Evolutionary conservation across 1,284 basidiomycete species (phyloP).

Genomic region (Rhodotorula sp.): DNA sequence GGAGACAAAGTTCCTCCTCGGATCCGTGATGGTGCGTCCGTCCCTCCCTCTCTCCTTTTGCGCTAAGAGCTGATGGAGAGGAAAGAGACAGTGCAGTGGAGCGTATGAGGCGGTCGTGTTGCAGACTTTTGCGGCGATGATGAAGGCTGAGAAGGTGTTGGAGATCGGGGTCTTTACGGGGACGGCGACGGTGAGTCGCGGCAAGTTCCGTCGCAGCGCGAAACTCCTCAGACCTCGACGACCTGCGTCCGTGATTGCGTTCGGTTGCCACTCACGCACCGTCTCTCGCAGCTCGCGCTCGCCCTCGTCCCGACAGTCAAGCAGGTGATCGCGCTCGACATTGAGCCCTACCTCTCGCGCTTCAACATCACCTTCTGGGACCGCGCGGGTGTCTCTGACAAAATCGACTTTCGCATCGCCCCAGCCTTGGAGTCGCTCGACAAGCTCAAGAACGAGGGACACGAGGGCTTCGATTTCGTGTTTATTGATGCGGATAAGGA

Average conservation of each 20-base stretch:
- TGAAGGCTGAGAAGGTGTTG: conserved; percentile 7
- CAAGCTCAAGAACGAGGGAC: conserved; percentile 33
- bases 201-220: too few species aligned
- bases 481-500: conserved; percentile 51
- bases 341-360: conserved; percentile 46
- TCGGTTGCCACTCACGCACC: conserved; percentile 29
- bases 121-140: conserved; percentile 19
- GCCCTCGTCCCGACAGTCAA: conserved; percentile 36
- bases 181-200: conserved; percentile 14
- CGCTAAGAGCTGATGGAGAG: too few species aligned
- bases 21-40: conserved; percentile 33
- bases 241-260: too few species aligned
- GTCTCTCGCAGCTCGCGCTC: conserved; percentile 37
- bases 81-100: conserved; percentile 18
- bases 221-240: too few species aligned
- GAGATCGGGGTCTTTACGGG: conserved; percentile 41
- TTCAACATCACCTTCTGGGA: conserved; percentile 46
- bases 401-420: conserved; percentile 45
- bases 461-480: conserved; percentile 47
- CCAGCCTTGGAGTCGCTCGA: conserved; percentile 44
- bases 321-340: conserved; percentile 46
- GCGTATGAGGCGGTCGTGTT: conserved; percentile 26
- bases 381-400: conserved; percentile 43
- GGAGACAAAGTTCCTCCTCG: conserved; percentile 30
- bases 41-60: not conserved